phyloP scores from a whole-genome alignment of 2,329 filamentous ascomycete species.

The Scedosporium apiospermum region DNA sequence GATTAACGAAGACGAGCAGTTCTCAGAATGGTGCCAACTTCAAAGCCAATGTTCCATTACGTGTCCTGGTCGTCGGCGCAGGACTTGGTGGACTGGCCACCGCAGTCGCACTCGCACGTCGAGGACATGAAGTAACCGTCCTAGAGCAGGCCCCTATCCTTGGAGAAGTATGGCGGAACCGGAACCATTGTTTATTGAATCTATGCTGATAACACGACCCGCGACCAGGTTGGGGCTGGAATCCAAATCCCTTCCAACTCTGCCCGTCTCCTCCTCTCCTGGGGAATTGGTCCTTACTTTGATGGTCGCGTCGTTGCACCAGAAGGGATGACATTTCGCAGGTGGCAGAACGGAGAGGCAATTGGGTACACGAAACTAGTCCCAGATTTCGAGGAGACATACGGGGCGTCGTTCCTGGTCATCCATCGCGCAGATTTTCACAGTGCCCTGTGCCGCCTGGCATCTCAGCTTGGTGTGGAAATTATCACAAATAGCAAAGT shows the following conservation, averaged over 20 bases:
- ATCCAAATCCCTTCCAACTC: constrained; percentile 24
- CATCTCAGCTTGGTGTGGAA: constrained; percentile 16
- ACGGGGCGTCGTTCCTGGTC: constrained; percentile 22
- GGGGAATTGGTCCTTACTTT: constrained; percentile 16
- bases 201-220: not conserved
- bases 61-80: constrained; percentile 26
- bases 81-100: constrained; percentile 30
- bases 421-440: constrained; percentile 27
- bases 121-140: constrained; percentile 27
- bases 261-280: constrained; percentile 18
- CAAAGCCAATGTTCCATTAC: not conserved
- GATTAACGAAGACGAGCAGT: too few species aligned
- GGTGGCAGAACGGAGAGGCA: constrained; percentile 17
- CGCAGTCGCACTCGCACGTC: constrained; percentile 24
- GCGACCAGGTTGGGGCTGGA: constrained; percentile 18
- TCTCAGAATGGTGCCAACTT: too few species aligned
- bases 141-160: constrained; percentile 28
- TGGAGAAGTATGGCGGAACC: constrained; percentile 22
- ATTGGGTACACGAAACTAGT: constrained; percentile 21
- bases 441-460: constrained; percentile 17
- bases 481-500: constrained; percentile 18
- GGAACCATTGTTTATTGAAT: not conserved
- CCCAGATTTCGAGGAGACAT: constrained; percentile 16
- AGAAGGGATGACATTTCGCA: constrained; percentile 17
- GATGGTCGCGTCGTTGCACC: constrained; percentile 13